Evolutionary conservation across 2,329 filamentous ascomycete species (phyloP).

Genomic region (Ceratocystis cacaofunesta): DNA sequence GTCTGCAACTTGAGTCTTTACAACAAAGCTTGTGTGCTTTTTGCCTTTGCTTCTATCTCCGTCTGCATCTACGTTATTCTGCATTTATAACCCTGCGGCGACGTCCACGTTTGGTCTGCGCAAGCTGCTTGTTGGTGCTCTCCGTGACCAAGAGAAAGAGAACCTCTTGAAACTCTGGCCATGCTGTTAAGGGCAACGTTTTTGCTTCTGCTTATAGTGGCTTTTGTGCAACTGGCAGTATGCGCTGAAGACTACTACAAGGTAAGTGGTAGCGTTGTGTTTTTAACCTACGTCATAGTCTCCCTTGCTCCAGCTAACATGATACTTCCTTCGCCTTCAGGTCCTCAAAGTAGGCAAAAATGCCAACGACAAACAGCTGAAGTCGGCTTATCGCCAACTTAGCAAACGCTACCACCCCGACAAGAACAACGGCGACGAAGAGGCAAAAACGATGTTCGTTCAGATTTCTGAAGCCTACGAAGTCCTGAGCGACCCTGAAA

Average conservation of each 20-base stretch:
- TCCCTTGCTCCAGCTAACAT: not conserved
- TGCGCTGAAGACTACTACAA: constrained; percentile 68
- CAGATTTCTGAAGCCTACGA: constrained; percentile 93
- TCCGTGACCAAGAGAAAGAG: not conserved
- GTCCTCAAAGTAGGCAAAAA: constrained; percentile 65
- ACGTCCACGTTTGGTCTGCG: not conserved
- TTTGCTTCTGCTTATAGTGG: constrained; percentile 36
- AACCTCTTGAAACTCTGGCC: not conserved
- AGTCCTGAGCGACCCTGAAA: constrained; percentile 62
- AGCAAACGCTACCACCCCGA: constrained; percentile 96
- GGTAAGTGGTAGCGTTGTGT: constrained; percentile 27
- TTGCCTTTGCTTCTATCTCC: not conserved
- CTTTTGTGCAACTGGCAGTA: constrained; percentile 38
- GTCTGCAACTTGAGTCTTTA: not conserved
- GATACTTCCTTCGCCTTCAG: constrained; percentile 27
- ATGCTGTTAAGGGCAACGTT: constrained; percentile 32
- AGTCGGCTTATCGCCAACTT: constrained; percentile 78
- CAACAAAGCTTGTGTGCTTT: not conserved
- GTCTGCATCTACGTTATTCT: not conserved
- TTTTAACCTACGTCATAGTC: not conserved
- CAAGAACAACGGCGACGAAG: constrained; percentile 79
- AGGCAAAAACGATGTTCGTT: constrained; percentile 81
- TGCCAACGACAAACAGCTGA: constrained; percentile 76
- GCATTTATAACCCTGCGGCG: not conserved
- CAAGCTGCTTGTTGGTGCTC: not conserved